These are phyloP conservation scores for Colletotrichum sp. DNA, from an alignment of 2,329 filamentous ascomycete species.

Conservation along the genomic window DNA sequence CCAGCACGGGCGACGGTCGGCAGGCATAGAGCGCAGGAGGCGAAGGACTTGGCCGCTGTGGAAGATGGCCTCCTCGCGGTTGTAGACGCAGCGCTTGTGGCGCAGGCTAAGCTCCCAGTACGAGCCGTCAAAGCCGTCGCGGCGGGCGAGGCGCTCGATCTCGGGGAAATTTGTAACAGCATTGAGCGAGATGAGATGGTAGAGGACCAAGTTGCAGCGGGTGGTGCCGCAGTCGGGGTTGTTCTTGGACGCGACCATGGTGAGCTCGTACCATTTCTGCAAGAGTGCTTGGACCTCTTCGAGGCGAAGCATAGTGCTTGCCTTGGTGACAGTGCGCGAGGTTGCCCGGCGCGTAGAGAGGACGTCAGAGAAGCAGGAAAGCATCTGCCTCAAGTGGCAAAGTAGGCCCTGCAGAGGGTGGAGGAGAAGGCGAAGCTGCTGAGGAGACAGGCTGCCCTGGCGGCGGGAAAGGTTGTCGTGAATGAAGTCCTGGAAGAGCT, in stretches of 20 bases:
- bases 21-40: constrained; percentile 64
- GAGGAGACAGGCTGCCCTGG: constrained; percentile 47
- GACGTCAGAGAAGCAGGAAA: constrained; percentile 68
- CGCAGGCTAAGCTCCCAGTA: constrained; percentile 59
- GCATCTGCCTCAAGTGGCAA: constrained; percentile 67
- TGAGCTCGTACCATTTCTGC: constrained; percentile 71
- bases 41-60: constrained; percentile 72
- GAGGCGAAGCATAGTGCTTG: constrained; percentile 63
- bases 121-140: constrained; percentile 61
- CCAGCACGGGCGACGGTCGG: constrained; percentile 68
- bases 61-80: constrained; percentile 67
- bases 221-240: constrained; percentile 64
- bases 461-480: constrained; percentile 64
- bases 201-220: constrained; percentile 70
- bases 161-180: constrained; percentile 71
- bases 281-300: constrained; percentile 70
- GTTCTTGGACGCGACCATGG: constrained; percentile 58
- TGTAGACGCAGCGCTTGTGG: constrained; percentile 67
- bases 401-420: constrained; percentile 72
- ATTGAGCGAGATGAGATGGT: constrained; percentile 74
- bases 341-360: constrained; percentile 44
- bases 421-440: constrained; percentile 70
- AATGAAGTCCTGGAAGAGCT: constrained; percentile 72
- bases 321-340: constrained; percentile 57
- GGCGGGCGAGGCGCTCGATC: constrained; percentile 69